Evolutionary conservation across 805 yeast genomes (phyloP).

Genomic region (Candida wancherniae): DNA sequence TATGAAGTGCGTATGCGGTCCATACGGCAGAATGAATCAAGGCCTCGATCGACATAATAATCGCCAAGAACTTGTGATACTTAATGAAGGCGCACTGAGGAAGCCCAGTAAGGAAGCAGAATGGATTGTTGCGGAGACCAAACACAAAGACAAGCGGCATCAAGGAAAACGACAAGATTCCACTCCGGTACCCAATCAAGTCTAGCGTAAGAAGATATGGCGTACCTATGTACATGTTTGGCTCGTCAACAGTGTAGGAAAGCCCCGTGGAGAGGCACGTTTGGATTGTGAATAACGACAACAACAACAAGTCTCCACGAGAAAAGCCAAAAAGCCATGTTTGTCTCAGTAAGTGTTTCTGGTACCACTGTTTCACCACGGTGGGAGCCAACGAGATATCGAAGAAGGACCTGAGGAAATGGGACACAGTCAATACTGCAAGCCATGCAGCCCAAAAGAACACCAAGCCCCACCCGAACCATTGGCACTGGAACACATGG

Average conservation of each 20-base stretch:
- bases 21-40: conserved; percentile 15
- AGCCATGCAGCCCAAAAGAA: conserved; percentile 14
- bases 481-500: conserved; percentile 18
- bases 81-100: conserved; percentile 13
- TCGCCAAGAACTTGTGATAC: conserved; percentile 15
- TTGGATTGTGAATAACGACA: conserved; percentile 10
- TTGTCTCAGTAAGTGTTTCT: conserved; percentile 9
- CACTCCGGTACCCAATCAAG: conserved; percentile 16
- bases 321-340: conserved; percentile 7
- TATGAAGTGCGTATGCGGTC: conserved; percentile 15
- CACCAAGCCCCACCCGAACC: conserved; percentile 19
- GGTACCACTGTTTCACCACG: conserved; percentile 6
- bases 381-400: conserved; percentile 11
- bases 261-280: conserved; percentile 13
- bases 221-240: conserved; percentile 13
- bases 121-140: conserved; percentile 18
- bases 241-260: conserved; percentile 15
- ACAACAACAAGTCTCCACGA: conserved; percentile 10
- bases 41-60: conserved; percentile 15
- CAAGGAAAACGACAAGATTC: conserved; percentile 15
- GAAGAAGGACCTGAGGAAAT: conserved; percentile 10
- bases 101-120: conserved; percentile 15
- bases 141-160: conserved; percentile 16
- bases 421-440: conserved; percentile 10
- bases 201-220: conserved; percentile 16